phyloP scores from a whole-genome alignment of 495 filamentous ascomycete genomes.

The Talaromyces adpressus region DNA sequence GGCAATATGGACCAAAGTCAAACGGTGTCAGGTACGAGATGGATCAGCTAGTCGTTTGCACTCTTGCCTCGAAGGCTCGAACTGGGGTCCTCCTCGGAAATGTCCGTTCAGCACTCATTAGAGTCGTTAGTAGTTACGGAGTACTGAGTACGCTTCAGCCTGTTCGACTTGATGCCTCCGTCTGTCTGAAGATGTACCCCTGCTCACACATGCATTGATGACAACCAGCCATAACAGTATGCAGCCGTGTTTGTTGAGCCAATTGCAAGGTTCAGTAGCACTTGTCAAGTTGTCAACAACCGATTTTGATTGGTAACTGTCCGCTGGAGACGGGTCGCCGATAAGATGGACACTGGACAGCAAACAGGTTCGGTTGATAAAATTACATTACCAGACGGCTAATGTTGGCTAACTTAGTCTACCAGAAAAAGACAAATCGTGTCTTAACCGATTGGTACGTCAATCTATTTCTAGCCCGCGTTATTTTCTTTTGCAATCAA shows the following conservation, averaged over 20 bases:
- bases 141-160: neutral
- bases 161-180: neutral
- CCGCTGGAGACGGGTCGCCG: neutral
- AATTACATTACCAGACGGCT: neutral
- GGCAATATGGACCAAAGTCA: neutral
- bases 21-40: neutral
- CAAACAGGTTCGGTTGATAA: neutral
- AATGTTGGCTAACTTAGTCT: neutral
- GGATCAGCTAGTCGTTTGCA: neutral
- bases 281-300: neutral
- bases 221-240: neutral
- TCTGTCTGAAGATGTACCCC: neutral
- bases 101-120: neutral
- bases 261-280: neutral
- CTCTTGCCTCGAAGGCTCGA: neutral
- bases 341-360: neutral
- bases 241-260: neutral
- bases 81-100: neutral
- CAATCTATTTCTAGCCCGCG: conserved; percentile 1
- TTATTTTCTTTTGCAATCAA: neutral
- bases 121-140: neutral
- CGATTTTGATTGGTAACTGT: neutral
- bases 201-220: neutral
- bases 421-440: neutral
- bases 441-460: conserved; percentile 1